phyloP scores from a whole-genome alignment of 345 rosid genomes.

The Physaria fendleri region DNA sequence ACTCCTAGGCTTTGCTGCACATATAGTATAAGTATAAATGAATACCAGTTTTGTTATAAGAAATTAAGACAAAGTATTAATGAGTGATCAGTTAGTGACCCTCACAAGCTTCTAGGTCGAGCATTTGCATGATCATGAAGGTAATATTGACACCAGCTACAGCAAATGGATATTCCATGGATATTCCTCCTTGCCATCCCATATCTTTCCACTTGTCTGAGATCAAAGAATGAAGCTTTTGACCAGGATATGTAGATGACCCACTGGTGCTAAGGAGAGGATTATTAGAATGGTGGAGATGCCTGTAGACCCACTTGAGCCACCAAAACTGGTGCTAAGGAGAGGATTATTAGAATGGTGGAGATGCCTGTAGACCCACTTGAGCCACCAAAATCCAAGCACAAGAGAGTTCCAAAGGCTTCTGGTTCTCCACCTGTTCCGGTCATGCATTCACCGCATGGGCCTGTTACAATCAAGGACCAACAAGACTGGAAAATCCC shows the following conservation, averaged over 20 bases:
- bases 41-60: not conserved
- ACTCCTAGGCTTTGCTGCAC: constrained; percentile 73
- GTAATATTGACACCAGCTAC: constrained; percentile 95
- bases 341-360: constrained; percentile 90
- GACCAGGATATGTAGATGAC: constrained; percentile 67
- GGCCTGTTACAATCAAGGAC: constrained; percentile 94
- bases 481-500: constrained; percentile 99
- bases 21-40: not conserved
- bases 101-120: constrained; percentile 85
- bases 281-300: constrained; percentile 91
- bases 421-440: constrained; percentile 99
- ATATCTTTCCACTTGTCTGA: constrained; percentile 95
- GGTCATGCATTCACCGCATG: constrained; percentile 89
- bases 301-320: constrained; percentile 98
- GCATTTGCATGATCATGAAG: constrained; percentile 98
- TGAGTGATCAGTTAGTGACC: not conserved
- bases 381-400: constrained; percentile 98
- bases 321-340: constrained; percentile 93
- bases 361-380: constrained; percentile 99
- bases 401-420: constrained; percentile 80
- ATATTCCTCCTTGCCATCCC: constrained; percentile 98
- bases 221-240: constrained; percentile 62
- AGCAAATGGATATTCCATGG: constrained; percentile 98
- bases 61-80: not conserved
- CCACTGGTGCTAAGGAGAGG: constrained; percentile 94